phyloP scores from a whole-genome alignment of 2,329 filamentous ascomycete species.

The Pestalotiopsis sp. region DNA sequence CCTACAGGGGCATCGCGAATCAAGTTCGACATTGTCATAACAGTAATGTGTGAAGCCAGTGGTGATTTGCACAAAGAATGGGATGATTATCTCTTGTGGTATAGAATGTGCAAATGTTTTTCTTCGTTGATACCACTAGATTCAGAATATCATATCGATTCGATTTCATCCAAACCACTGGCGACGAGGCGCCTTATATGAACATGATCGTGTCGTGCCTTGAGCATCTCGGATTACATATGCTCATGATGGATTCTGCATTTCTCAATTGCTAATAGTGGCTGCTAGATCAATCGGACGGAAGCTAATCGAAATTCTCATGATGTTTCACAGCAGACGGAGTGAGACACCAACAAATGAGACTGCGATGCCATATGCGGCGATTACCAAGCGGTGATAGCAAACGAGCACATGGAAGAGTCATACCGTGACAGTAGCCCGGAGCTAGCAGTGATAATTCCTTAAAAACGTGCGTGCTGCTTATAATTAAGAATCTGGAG shows the following conservation, averaged over 20 bases:
- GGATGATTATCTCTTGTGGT: background rate
- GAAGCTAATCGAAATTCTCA: conserved; percentile 4
- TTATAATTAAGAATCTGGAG: background rate
- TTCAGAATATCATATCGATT: background rate
- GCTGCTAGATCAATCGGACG: background rate
- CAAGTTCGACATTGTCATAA: conserved; percentile 17
- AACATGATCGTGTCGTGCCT: background rate
- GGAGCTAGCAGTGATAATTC: background rate
- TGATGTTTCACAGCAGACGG: background rate
- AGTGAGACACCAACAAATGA: background rate
- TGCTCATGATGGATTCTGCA: background rate
- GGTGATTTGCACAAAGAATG: background rate
- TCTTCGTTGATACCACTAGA: background rate
- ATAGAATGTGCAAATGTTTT: background rate
- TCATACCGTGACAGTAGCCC: background rate
- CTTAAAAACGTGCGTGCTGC: background rate
- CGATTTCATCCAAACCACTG: background rate
- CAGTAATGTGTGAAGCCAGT: background rate
- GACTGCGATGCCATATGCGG: background rate
- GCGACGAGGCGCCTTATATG: background rate
- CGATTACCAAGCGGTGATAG: conserved; percentile 7
- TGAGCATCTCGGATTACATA: background rate
- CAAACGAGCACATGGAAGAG: background rate
- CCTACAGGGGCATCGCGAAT: conserved; percentile 30
- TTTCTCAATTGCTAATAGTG: background rate